phyloP scores from a whole-genome alignment of 2,329 filamentous ascomycete genomes.

The Xylaria sp. region DNA sequence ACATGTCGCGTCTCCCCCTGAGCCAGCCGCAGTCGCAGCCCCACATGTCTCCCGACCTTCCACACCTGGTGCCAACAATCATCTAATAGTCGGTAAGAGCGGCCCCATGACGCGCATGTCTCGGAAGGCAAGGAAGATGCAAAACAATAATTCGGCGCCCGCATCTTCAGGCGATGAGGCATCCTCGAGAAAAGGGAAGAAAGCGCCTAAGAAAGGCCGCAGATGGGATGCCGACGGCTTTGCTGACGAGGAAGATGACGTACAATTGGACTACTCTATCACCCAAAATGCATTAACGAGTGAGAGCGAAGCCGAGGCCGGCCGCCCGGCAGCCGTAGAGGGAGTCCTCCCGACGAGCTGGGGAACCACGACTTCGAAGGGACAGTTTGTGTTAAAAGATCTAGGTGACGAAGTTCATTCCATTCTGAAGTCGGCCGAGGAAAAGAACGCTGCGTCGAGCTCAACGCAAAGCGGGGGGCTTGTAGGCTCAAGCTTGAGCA shows the following conservation, averaged over 20 bases:
- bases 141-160: conserved; percentile 73
- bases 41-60: conserved; percentile 82
- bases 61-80: conserved; percentile 73
- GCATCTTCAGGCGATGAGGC: conserved; percentile 88
- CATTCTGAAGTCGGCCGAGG: conserved; percentile 84
- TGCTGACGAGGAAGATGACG: conserved; percentile 83
- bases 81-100: conserved; percentile 78
- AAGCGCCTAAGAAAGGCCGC: conserved; percentile 81
- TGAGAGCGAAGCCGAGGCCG: conserved; percentile 64
- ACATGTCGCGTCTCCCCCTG: conserved; percentile 64
- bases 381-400: conserved; percentile 93
- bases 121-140: conserved; percentile 76
- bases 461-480: conserved; percentile 70
- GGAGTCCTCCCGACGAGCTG: conserved; percentile 81
- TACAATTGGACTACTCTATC: conserved; percentile 90
- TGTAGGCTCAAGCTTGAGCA: conserved; percentile 81
- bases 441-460: conserved; percentile 62
- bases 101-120: conserved; percentile 82
- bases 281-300: conserved; percentile 60
- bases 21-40: conserved; percentile 75
- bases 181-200: conserved; percentile 68
- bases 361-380: conserved; percentile 86
- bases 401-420: conserved; percentile 92
- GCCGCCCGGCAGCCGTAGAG: conserved; percentile 72
- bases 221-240: conserved; percentile 93